Conservation (phyloP, 2,329 filamentous ascomycete genomes). For the Ascochyta rabiei region DNA sequence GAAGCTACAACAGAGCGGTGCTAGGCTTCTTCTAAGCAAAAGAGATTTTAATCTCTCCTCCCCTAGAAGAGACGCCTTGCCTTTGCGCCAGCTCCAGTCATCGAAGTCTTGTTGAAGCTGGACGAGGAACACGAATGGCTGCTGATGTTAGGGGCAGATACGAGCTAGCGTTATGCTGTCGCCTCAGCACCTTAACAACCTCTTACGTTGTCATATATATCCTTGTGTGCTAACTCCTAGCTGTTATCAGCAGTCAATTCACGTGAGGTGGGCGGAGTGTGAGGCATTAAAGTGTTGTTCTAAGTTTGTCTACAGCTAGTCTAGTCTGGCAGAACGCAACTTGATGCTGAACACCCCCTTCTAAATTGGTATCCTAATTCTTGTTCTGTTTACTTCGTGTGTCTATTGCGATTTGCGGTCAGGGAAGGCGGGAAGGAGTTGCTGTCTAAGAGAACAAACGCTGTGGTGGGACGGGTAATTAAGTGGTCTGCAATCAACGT, state of each 20-base stretch:
- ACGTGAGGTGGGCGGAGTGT: not conserved
- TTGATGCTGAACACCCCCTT: slow-evolving; percentile 1
- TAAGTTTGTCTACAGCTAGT: not conserved
- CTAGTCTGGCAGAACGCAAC: slow-evolving; percentile 2
- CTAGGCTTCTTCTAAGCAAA: no score
- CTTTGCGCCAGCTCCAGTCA: no score
- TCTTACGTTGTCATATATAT: not conserved
- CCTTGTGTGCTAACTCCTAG: not conserved
- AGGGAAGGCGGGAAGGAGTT: not conserved
- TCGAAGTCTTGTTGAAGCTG: not conserved
- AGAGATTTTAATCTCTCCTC: no score
- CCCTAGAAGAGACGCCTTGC: no score
- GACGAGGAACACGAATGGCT: not conserved
- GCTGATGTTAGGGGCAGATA: not conserved
- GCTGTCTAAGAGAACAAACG: not conserved
- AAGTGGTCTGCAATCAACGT: not conserved
- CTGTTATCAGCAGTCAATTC: not conserved
- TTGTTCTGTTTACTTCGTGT: not conserved
- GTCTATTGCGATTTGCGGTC: not conserved
- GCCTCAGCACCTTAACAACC: not conserved
- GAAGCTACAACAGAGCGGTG: no score
- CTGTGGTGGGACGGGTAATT: not conserved
- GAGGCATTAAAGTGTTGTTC: not conserved
- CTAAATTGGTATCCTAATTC: not conserved
- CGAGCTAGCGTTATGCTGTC: not conserved